These are phyloP conservation scores for Fusarium incarnatum DNA, from an alignment of 2,329 filamentous ascomycete species.

Conservation along the genomic window DNA sequence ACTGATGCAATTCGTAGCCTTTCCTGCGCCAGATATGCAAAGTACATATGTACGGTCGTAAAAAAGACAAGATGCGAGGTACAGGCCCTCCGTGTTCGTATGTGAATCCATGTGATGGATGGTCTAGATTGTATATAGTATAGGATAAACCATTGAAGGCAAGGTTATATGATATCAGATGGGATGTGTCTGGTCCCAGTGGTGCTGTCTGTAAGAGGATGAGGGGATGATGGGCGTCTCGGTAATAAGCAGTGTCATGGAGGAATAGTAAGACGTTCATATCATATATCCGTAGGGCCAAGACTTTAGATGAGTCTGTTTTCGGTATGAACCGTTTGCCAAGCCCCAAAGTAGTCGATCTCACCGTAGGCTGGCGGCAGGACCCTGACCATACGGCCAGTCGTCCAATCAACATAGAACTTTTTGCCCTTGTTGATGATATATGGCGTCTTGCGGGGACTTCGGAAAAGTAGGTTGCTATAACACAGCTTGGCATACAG, in stretches of 20 bases:
- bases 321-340: conserved; percentile 63
- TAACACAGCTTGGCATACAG: conserved; percentile 71
- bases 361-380: conserved; percentile 67
- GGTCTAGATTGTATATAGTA: conserved; percentile 25
- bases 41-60: conserved; percentile 35
- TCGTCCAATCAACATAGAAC: conserved; percentile 70
- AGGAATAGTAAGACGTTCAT: background rate
- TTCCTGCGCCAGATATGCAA: conserved; percentile 46
- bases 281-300: conserved; percentile 12
- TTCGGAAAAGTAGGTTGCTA: conserved; percentile 67
- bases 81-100: background rate
- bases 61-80: conserved; percentile 24
- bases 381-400: conserved; percentile 65
- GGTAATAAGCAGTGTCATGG: background rate
- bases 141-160: background rate
- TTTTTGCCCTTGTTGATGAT: conserved; percentile 67
- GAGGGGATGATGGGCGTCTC: background rate
- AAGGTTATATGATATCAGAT: conserved; percentile 1
- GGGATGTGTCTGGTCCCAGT: conserved; percentile 26
- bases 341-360: conserved; percentile 61
- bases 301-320: conserved; percentile 57
- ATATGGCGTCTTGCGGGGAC: conserved; percentile 68
- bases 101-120: conserved; percentile 7
- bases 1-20: conserved; percentile 43
- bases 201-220: background rate